phyloP scores from a whole-genome alignment of 768 basidiomycete genomes.

The Butyriboletus loyo region DNA sequence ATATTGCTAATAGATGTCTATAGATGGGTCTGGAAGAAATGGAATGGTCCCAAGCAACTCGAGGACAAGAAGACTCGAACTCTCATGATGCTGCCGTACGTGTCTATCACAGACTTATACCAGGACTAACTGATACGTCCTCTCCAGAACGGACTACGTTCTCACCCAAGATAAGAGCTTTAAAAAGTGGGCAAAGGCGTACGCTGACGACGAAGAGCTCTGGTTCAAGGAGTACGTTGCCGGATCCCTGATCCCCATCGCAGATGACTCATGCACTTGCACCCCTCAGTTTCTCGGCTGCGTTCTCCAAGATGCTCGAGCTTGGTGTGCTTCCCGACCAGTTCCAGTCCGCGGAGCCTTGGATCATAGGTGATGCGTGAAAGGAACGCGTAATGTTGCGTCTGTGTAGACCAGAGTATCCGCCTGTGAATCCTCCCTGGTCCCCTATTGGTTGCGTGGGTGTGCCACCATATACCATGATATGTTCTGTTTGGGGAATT shows the following conservation, averaged over 20 bases:
- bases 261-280: background rate
- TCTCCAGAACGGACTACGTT: conserved; percentile 75
- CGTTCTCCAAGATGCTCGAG: conserved; percentile 79
- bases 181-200: conserved; percentile 83
- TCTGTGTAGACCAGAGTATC: background rate
- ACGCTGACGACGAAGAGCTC: conserved; percentile 78
- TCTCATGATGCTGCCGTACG: conserved; percentile 95
- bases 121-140: background rate
- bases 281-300: conserved; percentile 70
- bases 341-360: conserved; percentile 68
- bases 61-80: conserved; percentile 86
- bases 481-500: background rate
- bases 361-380: conserved; percentile 50
- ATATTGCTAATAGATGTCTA: background rate
- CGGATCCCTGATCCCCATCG: background rate
- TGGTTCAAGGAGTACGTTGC: conserved; percentile 90
- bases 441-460: background rate
- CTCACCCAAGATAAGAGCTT: conserved; percentile 89
- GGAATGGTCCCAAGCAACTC: conserved; percentile 90
- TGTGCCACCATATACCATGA: background rate
- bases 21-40: conserved; percentile 92
- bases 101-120: conserved; percentile 10
- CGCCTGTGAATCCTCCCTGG: too few relatives aligned
- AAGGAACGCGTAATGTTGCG: conserved; percentile 24
- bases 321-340: conserved; percentile 88